A percentile compares a stretch with the other conserved stretches of the same genome.
phyloP scores from a whole-genome alignment of 371 early-diverging fungal genomes.

The Scutellospora calospora region DNA sequence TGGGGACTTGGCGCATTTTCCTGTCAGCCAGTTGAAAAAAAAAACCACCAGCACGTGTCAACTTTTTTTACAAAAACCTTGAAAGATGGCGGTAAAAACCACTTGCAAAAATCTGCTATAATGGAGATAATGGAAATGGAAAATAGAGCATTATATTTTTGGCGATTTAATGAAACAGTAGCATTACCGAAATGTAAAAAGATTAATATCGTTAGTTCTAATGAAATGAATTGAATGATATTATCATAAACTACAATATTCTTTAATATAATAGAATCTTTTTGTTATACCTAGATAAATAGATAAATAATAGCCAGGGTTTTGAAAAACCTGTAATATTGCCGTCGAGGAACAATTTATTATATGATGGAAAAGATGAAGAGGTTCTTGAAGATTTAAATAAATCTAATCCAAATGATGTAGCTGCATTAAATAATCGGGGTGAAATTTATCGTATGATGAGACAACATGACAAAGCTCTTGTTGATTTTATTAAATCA shows the following conservation, averaged over 20 bases:
- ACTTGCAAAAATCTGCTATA: neutral
- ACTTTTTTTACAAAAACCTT: neutral
- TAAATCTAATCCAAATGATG: conserved; percentile 5
- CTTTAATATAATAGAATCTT: too few relatives aligned
- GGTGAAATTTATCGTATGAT: conserved; percentile 20
- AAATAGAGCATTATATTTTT: neutral
- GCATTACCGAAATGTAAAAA: too few relatives aligned
- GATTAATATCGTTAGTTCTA: too few relatives aligned
- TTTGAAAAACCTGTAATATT: too few relatives aligned
- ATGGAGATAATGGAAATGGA: neutral
- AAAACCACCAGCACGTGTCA: neutral
- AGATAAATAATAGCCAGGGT: too few relatives aligned
- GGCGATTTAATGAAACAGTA: too few relatives aligned
- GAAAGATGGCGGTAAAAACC: neutral
- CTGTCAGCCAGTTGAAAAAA: neutral
- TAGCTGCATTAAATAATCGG: neutral
- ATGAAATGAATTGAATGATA: too few relatives aligned
- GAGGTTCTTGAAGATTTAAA: conserved; percentile 1
- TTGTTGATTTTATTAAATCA: conserved; percentile 18
- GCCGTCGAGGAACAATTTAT: too few relatives aligned
- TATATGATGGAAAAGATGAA: too few relatives aligned
- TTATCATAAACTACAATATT: too few relatives aligned
- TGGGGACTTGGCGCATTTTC: conserved; percentile 8
- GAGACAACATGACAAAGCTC: neutral
- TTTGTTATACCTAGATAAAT: too few relatives aligned